phyloP scores from a whole-genome alignment of 345 rosid species.

The Excoecaria agallocha region DNA sequence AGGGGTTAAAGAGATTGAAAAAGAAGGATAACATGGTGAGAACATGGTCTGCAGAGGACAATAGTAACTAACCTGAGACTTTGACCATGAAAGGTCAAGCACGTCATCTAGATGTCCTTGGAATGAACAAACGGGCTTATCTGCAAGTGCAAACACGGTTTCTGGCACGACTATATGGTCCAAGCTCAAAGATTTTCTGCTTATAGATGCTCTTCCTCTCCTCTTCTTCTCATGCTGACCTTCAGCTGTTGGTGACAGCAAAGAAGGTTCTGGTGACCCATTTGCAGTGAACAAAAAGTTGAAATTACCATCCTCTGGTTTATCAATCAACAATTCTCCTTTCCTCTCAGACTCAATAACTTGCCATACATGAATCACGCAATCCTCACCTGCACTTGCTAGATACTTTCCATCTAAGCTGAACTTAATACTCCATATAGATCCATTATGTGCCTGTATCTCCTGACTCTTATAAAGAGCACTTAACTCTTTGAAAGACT shows the following conservation, averaged over 20 bases:
- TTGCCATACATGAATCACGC: constrained; percentile 82
- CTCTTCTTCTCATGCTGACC: constrained; percentile 57
- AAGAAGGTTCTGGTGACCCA: constrained; percentile 76
- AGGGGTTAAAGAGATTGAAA: neutral
- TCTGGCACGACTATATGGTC: constrained; percentile 73
- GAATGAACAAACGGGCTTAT: constrained; percentile 88
- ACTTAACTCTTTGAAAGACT: constrained; percentile 73
- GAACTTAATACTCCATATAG: constrained; percentile 91
- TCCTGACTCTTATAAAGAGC: constrained; percentile 91
- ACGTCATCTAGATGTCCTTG: constrained; percentile 77
- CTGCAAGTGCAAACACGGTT: constrained; percentile 73
- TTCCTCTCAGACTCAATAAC: constrained; percentile 71
- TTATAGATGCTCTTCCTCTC: constrained; percentile 71
- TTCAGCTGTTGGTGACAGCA: constrained; percentile 53
- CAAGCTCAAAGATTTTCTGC: constrained; percentile 82
- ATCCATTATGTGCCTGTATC: constrained; percentile 90
- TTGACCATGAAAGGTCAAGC: constrained; percentile 98
- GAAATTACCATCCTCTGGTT: constrained; percentile 61
- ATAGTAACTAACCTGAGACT: constrained; percentile 70
- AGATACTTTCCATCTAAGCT: constrained; percentile 93
- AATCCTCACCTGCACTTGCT: constrained; percentile 98
- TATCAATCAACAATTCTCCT: constrained; percentile 80
- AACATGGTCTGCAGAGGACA: neutral
- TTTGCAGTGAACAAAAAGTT: constrained; percentile 52
- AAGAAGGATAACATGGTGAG: neutral